These are phyloP conservation scores for Carnegiea gigantea DNA, from an alignment of 179 eudicot genomes.

Conservation along the genomic window DNA sequence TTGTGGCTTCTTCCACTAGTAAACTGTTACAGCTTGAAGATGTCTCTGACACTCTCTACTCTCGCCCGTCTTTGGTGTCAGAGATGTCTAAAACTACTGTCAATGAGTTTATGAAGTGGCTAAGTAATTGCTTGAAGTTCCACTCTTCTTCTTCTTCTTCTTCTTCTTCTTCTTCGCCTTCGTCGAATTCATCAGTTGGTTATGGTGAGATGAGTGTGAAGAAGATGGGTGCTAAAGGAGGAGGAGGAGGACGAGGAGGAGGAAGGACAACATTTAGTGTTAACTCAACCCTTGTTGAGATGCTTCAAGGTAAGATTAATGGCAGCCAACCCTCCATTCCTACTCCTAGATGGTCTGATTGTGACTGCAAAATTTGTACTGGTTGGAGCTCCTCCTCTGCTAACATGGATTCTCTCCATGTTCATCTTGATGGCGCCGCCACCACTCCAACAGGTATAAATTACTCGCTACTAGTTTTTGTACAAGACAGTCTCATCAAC, in stretches of 20 bases:
- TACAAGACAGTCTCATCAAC: neutral
- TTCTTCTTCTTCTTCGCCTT: neutral
- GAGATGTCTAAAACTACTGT: slow-evolving; percentile 63
- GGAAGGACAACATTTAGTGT: slow-evolving; percentile 44
- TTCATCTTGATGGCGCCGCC: slow-evolving; percentile 53
- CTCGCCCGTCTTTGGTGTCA: slow-evolving; percentile 62
- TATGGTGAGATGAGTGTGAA: neutral
- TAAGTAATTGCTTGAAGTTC: neutral
- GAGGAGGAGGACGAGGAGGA: slow-evolving; percentile 24
- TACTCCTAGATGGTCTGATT: slow-evolving; percentile 90
- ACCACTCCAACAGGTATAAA: neutral
- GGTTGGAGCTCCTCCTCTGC: slow-evolving; percentile 65
- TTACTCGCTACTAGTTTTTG: too few relatives aligned
- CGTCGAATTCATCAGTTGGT: neutral
- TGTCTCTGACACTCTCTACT: slow-evolving; percentile 84
- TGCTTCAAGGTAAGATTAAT: slow-evolving; percentile 62
- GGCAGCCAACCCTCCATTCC: slow-evolving; percentile 32
- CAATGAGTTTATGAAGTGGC: slow-evolving; percentile 24
- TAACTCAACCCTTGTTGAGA: slow-evolving; percentile 60
- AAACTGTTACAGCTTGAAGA: slow-evolving; percentile 72
- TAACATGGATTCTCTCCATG: slow-evolving; percentile 56
- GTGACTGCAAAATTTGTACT: slow-evolving; percentile 74
- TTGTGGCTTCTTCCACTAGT: slow-evolving; percentile 34
- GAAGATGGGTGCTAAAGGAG: neutral
- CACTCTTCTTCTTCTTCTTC: neutral